Percentiles rank a stretch among this genome's conserved stretches.
Conservation (phyloP, 2,329 filamentous ascomycete genomes). For the Alternaria triticina region DNA sequence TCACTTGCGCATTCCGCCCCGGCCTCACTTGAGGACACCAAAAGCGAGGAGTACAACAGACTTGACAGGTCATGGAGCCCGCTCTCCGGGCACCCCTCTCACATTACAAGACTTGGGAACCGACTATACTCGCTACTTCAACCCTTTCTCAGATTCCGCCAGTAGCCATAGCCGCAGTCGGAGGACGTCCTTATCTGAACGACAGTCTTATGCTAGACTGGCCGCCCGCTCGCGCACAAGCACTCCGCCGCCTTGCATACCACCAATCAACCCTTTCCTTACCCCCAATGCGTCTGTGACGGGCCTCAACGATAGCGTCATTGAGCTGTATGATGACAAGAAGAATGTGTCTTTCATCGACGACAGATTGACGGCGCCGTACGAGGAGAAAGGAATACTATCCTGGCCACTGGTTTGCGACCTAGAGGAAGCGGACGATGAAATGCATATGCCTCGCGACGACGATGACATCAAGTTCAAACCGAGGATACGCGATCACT, state of each 20-base stretch:
- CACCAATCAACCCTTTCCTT: conserved; percentile 32
- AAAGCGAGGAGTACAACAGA: conserved; percentile 26
- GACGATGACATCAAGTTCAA: conserved; percentile 57
- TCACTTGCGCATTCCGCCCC: conserved; percentile 17
- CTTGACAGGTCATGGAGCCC: conserved; percentile 13
- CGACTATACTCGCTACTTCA: conserved; percentile 48
- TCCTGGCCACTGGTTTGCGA: conserved; percentile 57
- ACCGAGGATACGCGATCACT: conserved; percentile 53
- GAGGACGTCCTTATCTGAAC: conserved; percentile 29
- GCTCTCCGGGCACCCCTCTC: conserved; percentile 24
- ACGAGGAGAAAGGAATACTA: conserved; percentile 50
- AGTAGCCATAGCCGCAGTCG: conserved; percentile 30
- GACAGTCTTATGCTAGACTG: conserved; percentile 5
- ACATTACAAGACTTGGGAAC: conserved; percentile 40
- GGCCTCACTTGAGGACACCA: conserved; percentile 17
- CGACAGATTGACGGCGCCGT: conserved; percentile 55
- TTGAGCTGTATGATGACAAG: conserved; percentile 29
- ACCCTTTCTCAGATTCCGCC: conserved; percentile 35
- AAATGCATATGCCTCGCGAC: conserved; percentile 60
- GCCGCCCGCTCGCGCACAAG: conserved; percentile 14
- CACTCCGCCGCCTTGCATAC: conserved; percentile 19
- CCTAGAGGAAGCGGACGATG: conserved; percentile 61
- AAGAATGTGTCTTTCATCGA: conserved; percentile 52
- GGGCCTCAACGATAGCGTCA: conserved; percentile 27
- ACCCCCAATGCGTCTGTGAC: conserved; percentile 39